Conservation (phyloP, 2,329 filamentous ascomycete species). For the Ambrosiella cleistominuta region DNA sequence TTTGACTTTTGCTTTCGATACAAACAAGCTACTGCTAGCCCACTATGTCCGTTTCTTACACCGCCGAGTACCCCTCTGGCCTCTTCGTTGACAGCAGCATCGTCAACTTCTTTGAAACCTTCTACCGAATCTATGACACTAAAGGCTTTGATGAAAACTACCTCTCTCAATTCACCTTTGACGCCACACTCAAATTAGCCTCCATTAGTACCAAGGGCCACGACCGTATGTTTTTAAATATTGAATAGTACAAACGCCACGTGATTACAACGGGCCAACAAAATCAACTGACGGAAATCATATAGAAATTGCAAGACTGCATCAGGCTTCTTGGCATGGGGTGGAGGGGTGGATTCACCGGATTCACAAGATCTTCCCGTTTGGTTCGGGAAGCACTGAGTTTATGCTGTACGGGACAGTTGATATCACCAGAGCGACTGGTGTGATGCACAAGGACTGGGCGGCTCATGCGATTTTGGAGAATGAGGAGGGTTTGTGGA, state of each 20-base stretch:
- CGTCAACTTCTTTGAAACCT: constrained; percentile 18
- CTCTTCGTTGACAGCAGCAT: constrained; percentile 15
- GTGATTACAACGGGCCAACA: constrained; percentile 1
- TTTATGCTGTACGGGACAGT: constrained; percentile 21
- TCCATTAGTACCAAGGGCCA: constrained; percentile 17
- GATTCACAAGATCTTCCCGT: constrained; percentile 19
- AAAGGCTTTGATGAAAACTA: constrained; percentile 18
- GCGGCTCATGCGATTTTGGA: constrained; percentile 29
- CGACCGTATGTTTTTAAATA: constrained; percentile 15
- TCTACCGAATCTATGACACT: constrained; percentile 20
- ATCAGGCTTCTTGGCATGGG: constrained; percentile 15
- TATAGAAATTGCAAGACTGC: constrained; percentile 17
- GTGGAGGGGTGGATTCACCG: constrained; percentile 21
- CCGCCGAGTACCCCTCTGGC: constrained; percentile 14
- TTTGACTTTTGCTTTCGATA: not conserved
- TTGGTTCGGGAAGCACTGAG: constrained; percentile 16
- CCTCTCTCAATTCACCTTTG: constrained; percentile 17
- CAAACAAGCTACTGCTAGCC: not conserved
- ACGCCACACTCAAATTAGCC: constrained; percentile 19
- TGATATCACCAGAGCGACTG: constrained; percentile 17
- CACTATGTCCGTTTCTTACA: constrained; percentile 12
- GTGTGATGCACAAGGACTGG: constrained; percentile 26
- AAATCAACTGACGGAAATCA: not conserved
- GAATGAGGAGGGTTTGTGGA: constrained; percentile 34
- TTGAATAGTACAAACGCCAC: not conserved